Percentiles rank a stretch among this genome's conserved stretches.
phyloP scores from a whole-genome alignment of 495 filamentous ascomycete genomes.

The Lasiosphaeriaceae sp. region DNA sequence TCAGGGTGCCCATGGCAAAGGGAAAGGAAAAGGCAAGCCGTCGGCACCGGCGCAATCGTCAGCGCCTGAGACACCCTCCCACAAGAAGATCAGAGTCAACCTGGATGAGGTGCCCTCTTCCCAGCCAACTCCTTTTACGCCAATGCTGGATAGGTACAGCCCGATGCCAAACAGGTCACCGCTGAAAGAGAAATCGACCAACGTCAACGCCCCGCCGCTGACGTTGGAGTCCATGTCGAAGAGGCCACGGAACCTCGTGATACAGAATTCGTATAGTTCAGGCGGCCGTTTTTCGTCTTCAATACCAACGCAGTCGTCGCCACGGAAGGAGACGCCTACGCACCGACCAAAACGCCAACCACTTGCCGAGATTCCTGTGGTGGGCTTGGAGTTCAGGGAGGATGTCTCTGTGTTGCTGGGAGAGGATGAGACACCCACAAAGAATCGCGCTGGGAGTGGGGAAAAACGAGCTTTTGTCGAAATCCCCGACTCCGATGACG shows the following conservation, averaged over 20 bases:
- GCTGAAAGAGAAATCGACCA: constrained; percentile 35
- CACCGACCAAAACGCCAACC: constrained; percentile 16
- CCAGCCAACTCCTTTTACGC: constrained; percentile 32
- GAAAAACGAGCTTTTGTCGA: constrained; percentile 18
- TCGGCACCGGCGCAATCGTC: background rate
- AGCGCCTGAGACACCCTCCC: constrained; percentile 31
- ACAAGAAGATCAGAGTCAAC: constrained; percentile 29
- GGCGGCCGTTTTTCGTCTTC: constrained; percentile 22
- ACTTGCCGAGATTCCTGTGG: constrained; percentile 23
- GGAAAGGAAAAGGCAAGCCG: background rate
- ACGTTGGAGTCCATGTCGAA: constrained; percentile 25
- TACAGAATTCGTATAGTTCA: constrained; percentile 40
- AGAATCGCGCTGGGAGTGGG: background rate
- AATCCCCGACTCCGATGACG: constrained; percentile 42
- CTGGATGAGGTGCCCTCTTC: constrained; percentile 39
- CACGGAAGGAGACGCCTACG: constrained; percentile 7
- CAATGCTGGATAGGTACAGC: constrained; percentile 28
- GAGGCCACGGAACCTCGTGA: constrained; percentile 27
- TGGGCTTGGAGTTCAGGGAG: constrained; percentile 10
- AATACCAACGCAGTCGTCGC: constrained; percentile 1
- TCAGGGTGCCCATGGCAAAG: background rate
- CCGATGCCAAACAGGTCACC: constrained; percentile 27
- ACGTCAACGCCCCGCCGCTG: constrained; percentile 23
- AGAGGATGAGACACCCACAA: constrained; percentile 7
- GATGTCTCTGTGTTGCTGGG: background rate